Base-by-base conservation (phyloP, 352 stramenopile species). In the Globisporangium cederbergense region DNA sequence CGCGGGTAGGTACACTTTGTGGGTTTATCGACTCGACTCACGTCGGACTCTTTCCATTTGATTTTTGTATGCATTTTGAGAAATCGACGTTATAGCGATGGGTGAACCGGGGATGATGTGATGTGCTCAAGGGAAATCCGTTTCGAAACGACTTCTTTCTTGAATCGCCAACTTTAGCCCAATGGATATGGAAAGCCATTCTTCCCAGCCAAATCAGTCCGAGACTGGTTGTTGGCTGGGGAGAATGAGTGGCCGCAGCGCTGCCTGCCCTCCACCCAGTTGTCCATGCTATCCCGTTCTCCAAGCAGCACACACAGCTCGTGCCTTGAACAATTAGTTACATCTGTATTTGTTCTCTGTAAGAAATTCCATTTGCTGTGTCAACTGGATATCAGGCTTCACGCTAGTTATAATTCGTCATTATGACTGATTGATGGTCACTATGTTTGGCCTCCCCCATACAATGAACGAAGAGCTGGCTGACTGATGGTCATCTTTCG, bases 91-190 rank as follows among this genome's bases (percentile, higher is more conserved):
- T 2, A 42, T 2, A 3, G 7, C 36, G 36, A 9, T 36, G 32
- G 32, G 32, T 36, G 40, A 46, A 46, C 3, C 13, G 16, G 18
- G 18, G 22, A 25, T 25, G 22, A 25, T 25, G 22, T 25, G 22
- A 50, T 50, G 16, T 50, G 43, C 43, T 50, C 43, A 28, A 28
- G 32, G 43, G 43, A 49, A 49, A 50, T 50, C 43, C 43, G 43
- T 50, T 50, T 50, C 43, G 43, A 46, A 46, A 46, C 13, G n/a
- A 46, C 5, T 18, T 46, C 7, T 3, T 46, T 18, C 40, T 0
- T 14, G n/a, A 46, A 46, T 46, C 40, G 40, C 40, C 40, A n/a
- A 18, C n/a, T 46, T 46, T 46, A 46, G 40, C 13, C 36, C 2
- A n/a, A 6, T 25, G 22, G 22, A 25, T 25, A 46, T 8, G 40